Evolutionary conservation across 2,329 filamentous ascomycete species (phyloP).

Genomic region (Westerdykella aurantiaca): DNA sequence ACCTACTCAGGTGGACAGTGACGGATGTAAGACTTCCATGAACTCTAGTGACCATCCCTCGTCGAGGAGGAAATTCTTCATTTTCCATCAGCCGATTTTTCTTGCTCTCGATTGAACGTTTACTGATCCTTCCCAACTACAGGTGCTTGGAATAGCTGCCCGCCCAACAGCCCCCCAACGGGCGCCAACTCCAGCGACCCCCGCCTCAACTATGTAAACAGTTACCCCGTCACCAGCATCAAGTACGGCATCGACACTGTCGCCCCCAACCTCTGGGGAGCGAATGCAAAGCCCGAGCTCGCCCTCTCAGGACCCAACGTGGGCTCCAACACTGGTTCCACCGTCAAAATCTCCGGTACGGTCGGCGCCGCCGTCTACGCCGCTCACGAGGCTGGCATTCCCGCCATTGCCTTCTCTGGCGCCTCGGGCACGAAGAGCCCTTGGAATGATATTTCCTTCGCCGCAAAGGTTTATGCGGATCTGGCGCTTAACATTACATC

Average conservation of each 20-base stretch:
- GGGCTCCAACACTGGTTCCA: constrained; percentile 53
- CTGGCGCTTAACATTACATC: constrained; percentile 56
- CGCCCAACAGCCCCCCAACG: constrained; percentile 49
- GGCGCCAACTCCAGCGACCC: constrained; percentile 54
- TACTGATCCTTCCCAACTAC: constrained; percentile 19
- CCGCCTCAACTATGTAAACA: constrained; percentile 67
- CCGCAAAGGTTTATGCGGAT: constrained; percentile 55
- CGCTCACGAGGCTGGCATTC: constrained; percentile 49
- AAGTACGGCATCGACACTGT: constrained; percentile 57
- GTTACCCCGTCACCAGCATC: constrained; percentile 60
- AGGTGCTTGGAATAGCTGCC: constrained; percentile 55
- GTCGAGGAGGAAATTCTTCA: no score
- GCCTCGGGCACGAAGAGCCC: constrained; percentile 45
- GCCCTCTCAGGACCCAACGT: constrained; percentile 62
- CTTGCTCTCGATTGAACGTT: no score
- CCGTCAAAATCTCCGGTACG: constrained; percentile 54
- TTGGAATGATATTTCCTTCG: constrained; percentile 43
- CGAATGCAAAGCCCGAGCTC: constrained; percentile 50
- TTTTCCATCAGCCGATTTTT: no score
- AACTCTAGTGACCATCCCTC: no score
- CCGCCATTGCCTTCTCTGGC: constrained; percentile 64
- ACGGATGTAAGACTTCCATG: constrained; percentile 41
- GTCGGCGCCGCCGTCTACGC: constrained; percentile 61
- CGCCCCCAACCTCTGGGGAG: constrained; percentile 49
- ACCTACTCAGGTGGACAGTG: constrained; percentile 43